Conservation (phyloP, 2,329 filamentous ascomycete genomes). For the Hymenoscyphus infarciens region DNA sequence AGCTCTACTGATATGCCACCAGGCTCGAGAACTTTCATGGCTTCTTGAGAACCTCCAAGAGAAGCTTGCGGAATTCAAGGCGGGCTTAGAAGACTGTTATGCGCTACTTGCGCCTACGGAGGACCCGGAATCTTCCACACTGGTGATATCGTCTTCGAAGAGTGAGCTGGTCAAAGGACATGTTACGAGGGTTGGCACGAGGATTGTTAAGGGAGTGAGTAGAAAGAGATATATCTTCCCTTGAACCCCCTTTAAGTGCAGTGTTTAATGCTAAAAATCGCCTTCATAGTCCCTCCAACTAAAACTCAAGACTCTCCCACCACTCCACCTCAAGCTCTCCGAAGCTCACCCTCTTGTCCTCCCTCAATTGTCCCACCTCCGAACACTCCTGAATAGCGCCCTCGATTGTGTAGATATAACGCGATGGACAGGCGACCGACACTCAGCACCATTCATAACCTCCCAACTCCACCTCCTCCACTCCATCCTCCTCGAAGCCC, state of each 20-base stretch:
- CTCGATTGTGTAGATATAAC: constrained; percentile 80
- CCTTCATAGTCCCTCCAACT: constrained; percentile 65
- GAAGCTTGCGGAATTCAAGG: constrained; percentile 31
- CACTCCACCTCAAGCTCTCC: constrained; percentile 32
- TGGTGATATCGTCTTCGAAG: constrained; percentile 81
- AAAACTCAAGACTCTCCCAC: constrained; percentile 65
- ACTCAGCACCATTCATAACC: constrained; percentile 47
- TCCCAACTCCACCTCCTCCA: constrained; percentile 55
- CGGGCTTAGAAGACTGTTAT: constrained; percentile 83
- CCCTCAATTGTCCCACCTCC: constrained; percentile 65
- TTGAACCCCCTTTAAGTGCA: not conserved
- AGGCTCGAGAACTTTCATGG: constrained; percentile 36
- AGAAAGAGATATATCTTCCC: not conserved
- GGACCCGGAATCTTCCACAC: constrained; percentile 66
- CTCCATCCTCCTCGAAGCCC: constrained; percentile 50
- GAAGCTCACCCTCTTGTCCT: constrained; percentile 53
- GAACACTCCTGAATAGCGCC: constrained; percentile 75
- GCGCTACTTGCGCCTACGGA: constrained; percentile 80
- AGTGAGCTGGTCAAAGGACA: constrained; percentile 91
- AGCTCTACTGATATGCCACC: constrained; percentile 10
- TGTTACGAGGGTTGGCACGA: constrained; percentile 84
- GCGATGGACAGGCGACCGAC: constrained; percentile 65
- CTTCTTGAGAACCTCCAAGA: constrained; percentile 36
- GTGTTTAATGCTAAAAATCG: not conserved
- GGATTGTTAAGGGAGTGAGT: constrained; percentile 83